Evolutionary conservation across 192 early-diverging fungal species (phyloP).

Genomic region (Gonapodya sp.): DNA sequence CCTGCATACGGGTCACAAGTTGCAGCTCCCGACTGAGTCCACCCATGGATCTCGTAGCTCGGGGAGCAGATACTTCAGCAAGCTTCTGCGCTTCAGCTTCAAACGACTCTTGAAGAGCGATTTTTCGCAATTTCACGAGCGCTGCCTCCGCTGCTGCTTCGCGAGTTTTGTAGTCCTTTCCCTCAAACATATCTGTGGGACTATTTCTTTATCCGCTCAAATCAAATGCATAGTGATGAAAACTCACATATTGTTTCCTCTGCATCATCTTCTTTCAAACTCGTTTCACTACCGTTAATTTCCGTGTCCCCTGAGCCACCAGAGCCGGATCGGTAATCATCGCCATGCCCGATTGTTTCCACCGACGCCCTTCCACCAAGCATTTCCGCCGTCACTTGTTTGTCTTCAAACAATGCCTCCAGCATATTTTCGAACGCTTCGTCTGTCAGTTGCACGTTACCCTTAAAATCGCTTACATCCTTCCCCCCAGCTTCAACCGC

Average conservation of each 20-base stretch:
- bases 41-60: neutral
- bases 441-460: neutral
- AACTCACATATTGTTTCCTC: neutral
- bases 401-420: neutral
- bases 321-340: no score
- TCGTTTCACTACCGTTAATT: neutral
- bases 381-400: neutral
- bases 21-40: neutral
- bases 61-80: neutral
- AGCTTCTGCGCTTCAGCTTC: neutral
- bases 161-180: neutral
- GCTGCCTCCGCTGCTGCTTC: neutral
- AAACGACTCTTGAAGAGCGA: neutral
- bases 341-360: neutral
- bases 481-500: no score
- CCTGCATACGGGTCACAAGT: neutral
- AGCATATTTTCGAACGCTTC: neutral
- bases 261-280: neutral
- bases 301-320: no score
- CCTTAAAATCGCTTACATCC: neutral
- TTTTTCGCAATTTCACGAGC: neutral
- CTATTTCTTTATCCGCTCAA: neutral
- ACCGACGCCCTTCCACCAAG: neutral
- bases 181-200: neutral
- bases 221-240: neutral